Evolutionary conservation across 345 rosid species (phyloP).

Genomic region (Eucalyptus pauciflora): DNA sequence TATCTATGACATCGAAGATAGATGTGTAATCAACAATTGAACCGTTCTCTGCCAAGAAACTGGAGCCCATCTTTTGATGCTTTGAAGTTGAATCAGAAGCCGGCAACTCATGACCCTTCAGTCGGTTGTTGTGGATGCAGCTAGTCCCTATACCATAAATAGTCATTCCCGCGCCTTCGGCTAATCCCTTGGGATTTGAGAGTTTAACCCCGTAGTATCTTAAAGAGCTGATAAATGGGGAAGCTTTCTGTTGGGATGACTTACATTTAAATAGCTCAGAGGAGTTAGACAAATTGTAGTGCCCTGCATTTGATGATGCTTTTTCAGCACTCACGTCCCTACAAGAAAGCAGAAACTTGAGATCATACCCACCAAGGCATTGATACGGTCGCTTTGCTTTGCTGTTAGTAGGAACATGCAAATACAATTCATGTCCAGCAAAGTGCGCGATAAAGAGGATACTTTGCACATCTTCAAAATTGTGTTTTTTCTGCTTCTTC

Average conservation of each 20-base stretch:
- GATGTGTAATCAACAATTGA: neutral
- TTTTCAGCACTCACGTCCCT: neutral
- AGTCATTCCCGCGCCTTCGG: neutral
- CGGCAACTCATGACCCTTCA: conserved; percentile 4
- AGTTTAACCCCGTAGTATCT: conserved; percentile 9
- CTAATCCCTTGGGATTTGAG: neutral
- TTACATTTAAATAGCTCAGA: conserved; percentile 6
- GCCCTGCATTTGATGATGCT: neutral
- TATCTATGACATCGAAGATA: neutral
- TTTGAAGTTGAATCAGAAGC: conserved; percentile 1
- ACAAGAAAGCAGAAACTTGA: neutral
- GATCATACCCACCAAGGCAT: neutral
- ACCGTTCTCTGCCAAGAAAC: neutral
- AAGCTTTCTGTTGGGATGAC: conserved; percentile 7
- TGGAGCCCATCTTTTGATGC: neutral
- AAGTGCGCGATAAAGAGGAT: neutral
- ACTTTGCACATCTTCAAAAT: neutral
- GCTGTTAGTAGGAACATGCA: neutral
- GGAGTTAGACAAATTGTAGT: conserved; percentile 1
- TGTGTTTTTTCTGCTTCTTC: neutral
- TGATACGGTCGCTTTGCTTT: neutral
- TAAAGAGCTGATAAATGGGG: conserved; percentile 22
- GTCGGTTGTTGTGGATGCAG: neutral
- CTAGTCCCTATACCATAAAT: neutral
- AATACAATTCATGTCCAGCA: neutral